Base-by-base conservation (phyloP, 257 asterid species). In the Solanum chiquidenum region DNA sequence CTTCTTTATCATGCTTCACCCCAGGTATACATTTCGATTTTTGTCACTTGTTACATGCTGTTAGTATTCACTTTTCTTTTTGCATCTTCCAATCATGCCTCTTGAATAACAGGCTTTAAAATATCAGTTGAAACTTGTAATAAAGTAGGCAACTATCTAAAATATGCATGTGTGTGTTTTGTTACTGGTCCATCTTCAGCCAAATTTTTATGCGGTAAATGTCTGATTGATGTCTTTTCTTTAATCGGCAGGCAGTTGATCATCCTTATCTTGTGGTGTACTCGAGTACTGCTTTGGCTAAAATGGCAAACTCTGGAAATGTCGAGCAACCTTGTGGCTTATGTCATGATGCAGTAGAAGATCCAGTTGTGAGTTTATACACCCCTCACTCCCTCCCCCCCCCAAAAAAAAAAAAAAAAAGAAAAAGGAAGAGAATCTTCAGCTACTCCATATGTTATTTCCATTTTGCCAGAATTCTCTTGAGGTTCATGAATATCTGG, bases 181-280 rank as follows among this genome's bases (percentile, higher is more conserved):
- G 27, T 80, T 38, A 76, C 34, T 38, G 58, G 34, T 76, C 83
- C 55, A 38, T 76, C 83, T 80, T 80, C 85, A 16, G 68, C 40
- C 38, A 46, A 27, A 7, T 46, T 16, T 80, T 46, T n/a, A 5
- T 46, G 68, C 4, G 27, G 2, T 29, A 80, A 25, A 46, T 27
- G 10, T 80, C 1, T 46, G 18, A 29, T 80, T 80, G n/a, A 14
- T 42, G 4, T 42, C 14, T 44, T 79, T 27, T 44, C 38, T 44
- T 9, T 27, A 46, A 27, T 80, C 2, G 68, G 40, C 42, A 96
- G 98, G 99, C 99, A 88, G 98, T 96, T 88, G 95, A 94, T 90
- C 99, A 96, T 91, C 98, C 99, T 86, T 95, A 95, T 92, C 98
- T 96, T 85, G 98, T 96, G 83, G 98, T 93, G 85, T 95, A 95